Evolutionary conservation across 768 basidiomycete species (phyloP).

Genomic region (Macrolepiota fuliginosa): DNA sequence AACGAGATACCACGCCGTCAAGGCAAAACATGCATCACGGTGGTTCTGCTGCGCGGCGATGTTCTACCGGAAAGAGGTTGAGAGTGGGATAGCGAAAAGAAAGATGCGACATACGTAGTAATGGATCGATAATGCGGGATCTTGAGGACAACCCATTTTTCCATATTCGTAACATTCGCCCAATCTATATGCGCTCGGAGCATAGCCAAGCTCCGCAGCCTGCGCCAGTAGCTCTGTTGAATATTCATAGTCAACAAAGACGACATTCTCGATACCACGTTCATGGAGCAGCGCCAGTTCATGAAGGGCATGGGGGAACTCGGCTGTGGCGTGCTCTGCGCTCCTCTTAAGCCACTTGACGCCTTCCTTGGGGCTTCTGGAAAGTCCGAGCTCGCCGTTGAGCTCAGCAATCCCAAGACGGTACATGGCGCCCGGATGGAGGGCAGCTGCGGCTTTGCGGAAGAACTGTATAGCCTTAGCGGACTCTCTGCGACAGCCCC

Average conservation of each 20-base stretch:
- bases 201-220: constrained; percentile 94
- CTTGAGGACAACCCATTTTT: constrained; percentile 97
- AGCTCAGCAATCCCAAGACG: constrained; percentile 94
- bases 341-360: constrained; percentile 99
- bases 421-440: constrained; percentile 95
- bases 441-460: constrained; percentile 87
- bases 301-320: constrained; percentile 95
- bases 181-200: constrained; percentile 91
- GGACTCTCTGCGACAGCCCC: constrained; percentile 93
- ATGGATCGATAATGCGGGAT: constrained; percentile 95
- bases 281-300: constrained; percentile 93
- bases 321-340: constrained; percentile 90
- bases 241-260: constrained; percentile 96
- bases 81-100: constrained; percentile 5
- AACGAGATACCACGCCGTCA: constrained; percentile 99
- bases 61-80: constrained; percentile 53
- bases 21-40: constrained; percentile 94
- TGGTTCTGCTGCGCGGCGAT: constrained; percentile 98
- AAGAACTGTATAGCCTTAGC: constrained; percentile 92
- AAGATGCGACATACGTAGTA: constrained; percentile 80
- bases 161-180: constrained; percentile 99
- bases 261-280: constrained; percentile 95
- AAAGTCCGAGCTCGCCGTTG: constrained; percentile 88
- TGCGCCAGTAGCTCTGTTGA: constrained; percentile 92
- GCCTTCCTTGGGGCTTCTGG: constrained; percentile 89